These are phyloP conservation scores for Pleurotus salmoneostramineus DNA, from an alignment of 768 basidiomycete species.

Conservation along the genomic window DNA sequence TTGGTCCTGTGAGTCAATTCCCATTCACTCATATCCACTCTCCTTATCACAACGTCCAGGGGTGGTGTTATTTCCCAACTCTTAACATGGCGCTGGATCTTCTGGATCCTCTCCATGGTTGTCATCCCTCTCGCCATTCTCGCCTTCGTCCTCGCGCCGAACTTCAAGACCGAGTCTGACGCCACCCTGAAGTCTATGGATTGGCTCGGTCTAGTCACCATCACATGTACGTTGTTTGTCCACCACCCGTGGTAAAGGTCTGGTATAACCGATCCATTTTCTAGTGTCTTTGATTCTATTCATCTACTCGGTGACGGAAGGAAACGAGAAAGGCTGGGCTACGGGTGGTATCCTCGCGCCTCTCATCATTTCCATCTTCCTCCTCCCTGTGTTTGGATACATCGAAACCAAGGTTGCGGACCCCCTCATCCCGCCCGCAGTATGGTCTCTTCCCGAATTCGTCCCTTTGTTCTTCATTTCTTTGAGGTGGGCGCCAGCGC, in stretches of 20 bases:
- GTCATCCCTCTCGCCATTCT: slow-evolving; percentile 24
- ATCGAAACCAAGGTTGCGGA: slow-evolving; percentile 13
- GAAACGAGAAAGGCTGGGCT: slow-evolving; percentile 43
- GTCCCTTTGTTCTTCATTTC: slow-evolving; percentile 31
- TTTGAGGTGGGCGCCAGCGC: not conserved
- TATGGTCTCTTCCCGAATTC: slow-evolving; percentile 26
- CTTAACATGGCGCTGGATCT: slow-evolving; percentile 41
- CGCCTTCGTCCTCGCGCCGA: slow-evolving; percentile 22
- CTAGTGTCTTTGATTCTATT: slow-evolving; percentile 27
- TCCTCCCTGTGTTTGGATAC: slow-evolving; percentile 32
- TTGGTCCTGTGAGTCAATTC: slow-evolving; percentile 10
- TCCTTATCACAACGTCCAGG: slow-evolving; percentile 19
- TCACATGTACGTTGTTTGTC: slow-evolving; percentile 20
- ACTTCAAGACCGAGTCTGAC: slow-evolving; percentile 17
- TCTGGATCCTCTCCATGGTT: slow-evolving; percentile 40
- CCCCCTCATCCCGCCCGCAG: slow-evolving; percentile 38
- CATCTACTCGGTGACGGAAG: slow-evolving; percentile 34
- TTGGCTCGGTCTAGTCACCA: slow-evolving; percentile 18
- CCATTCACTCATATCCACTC: not conserved
- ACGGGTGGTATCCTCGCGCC: slow-evolving; percentile 36
- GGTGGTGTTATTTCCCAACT: slow-evolving; percentile 36
- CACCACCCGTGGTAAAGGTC: not conserved
- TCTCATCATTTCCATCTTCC: slow-evolving; percentile 36
- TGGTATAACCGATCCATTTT: slow-evolving; percentile 8
- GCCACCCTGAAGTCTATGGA: slow-evolving; percentile 8